Base-by-base conservation (phyloP, 805 yeast genomes). In the Candida montana region DNA sequence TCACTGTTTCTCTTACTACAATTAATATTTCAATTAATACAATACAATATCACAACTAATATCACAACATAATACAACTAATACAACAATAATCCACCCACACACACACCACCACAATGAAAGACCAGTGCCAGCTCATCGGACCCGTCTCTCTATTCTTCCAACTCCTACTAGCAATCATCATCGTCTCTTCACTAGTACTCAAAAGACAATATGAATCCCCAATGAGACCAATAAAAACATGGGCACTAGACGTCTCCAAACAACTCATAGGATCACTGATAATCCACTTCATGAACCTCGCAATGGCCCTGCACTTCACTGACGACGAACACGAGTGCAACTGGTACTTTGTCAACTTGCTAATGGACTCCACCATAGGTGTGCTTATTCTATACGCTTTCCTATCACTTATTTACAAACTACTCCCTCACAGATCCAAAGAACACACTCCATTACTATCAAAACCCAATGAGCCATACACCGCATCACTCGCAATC, bases 321-420 rank as follows among this genome's bases (percentile, higher is more conserved):
- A 67, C 59, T 4, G 73, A 67, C 29, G 45, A 24, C 27, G 76
- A 73, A 37, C 81, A 81, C 47, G 95, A 96, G 7, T 93, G 98
- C 62, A 91, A 87, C 52, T 93, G 96, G 93, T 91, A 93, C 65
- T 91, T 91, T 57, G 67, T 93, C 41, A 91, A 86, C 54, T 74
- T 91, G 30, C 71, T 91, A 23, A 75, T 91, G 57, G 99, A 91
- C 61, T 90, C 98, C 32, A 91, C 99, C 0, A 72, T 90, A 7
- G 99, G 99, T 1, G 91, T 91, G 3, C 95, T 95, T 7, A 75
- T 91, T 2, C 64, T 84, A 20, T 84, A 86, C 78, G 61, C 61
- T 7, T 62, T 68, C 19, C 68, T 90, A 23, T 73, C 73, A 44
- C 46, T 68, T 3, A 67, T 80, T 2, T 82, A 81, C 57, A 63